phyloP scores from a whole-genome alignment of 768 basidiomycete species.

The Serendipita sp. region DNA sequence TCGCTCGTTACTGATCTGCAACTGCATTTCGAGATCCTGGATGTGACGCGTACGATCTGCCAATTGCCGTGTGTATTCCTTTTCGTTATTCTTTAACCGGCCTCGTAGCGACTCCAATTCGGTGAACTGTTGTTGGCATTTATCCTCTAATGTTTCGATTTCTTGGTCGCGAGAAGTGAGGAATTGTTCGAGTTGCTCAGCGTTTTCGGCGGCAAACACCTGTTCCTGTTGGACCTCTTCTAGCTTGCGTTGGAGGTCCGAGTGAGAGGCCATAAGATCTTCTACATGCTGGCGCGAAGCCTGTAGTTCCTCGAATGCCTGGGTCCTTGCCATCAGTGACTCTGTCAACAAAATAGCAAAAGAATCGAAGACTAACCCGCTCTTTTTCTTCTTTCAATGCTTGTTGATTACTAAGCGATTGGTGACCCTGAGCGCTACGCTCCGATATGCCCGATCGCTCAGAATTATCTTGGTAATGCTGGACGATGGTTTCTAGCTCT shows the following conservation, averaged over 20 bases:
- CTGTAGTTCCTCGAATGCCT: constrained; percentile 42
- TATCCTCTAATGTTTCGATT: constrained; percentile 1
- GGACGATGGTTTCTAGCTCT: background rate
- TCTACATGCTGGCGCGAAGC: constrained; percentile 36
- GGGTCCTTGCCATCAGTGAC: background rate
- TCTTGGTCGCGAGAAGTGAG: constrained; percentile 42
- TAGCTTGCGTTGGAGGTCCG: constrained; percentile 39
- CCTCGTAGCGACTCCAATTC: background rate
- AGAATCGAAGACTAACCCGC: constrained; percentile 25
- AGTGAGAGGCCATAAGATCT: constrained; percentile 29
- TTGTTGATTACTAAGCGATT: constrained; percentile 35
- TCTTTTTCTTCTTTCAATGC: constrained; percentile 38
- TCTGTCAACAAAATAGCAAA: no score
- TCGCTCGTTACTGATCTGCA: constrained; percentile 39
- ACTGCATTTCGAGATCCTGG: constrained; percentile 34
- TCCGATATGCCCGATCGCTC: constrained; percentile 40
- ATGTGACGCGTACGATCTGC: constrained; percentile 31
- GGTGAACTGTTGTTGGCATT: background rate
- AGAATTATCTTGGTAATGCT: constrained; percentile 11
- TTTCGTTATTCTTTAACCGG: background rate
- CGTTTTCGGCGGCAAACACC: constrained; percentile 36
- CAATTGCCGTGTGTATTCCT: constrained; percentile 15
- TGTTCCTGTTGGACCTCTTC: constrained; percentile 37
- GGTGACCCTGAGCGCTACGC: constrained; percentile 39
- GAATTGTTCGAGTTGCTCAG: constrained; percentile 38